These are phyloP conservation scores for Russula earlei DNA, from an alignment of 768 basidiomycete species.

Conservation along the genomic window DNA sequence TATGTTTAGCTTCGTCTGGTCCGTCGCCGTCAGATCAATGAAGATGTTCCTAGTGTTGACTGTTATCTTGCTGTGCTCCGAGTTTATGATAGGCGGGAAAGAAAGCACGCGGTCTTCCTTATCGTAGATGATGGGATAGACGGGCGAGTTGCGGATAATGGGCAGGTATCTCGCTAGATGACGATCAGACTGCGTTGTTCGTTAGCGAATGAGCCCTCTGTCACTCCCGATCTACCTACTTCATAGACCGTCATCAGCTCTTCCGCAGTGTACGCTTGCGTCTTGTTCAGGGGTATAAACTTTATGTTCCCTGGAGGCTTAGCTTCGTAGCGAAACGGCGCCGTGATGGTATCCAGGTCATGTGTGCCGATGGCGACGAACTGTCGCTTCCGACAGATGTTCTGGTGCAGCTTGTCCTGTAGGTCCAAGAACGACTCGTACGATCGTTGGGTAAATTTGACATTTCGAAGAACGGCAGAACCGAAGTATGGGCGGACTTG, in stretches of 20 bases:
- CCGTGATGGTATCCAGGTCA: slow-evolving; percentile 80
- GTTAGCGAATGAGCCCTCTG: background rate
- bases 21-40: slow-evolving; percentile 94
- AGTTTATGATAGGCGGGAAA: slow-evolving; percentile 98
- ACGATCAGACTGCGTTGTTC: slow-evolving; percentile 63
- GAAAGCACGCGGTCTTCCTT: slow-evolving; percentile 77
- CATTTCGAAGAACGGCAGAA: slow-evolving; percentile 80
- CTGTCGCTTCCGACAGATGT: slow-evolving; percentile 81
- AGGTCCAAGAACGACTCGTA: slow-evolving; percentile 97
- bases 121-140: slow-evolving; percentile 98
- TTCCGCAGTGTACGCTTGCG: slow-evolving; percentile 70
- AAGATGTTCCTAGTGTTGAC: slow-evolving; percentile 90
- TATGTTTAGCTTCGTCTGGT: slow-evolving; percentile 91
- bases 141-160: slow-evolving; percentile 90
- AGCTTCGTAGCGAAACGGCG: slow-evolving; percentile 85
- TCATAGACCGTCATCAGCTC: slow-evolving; percentile 93
- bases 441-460: slow-evolving; percentile 78
- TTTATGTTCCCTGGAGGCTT: slow-evolving; percentile 79
- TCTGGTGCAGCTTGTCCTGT: slow-evolving; percentile 98
- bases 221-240: slow-evolving; percentile 36
- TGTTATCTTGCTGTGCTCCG: slow-evolving; percentile 94
- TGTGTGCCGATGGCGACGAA: slow-evolving; percentile 97
- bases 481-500: slow-evolving; percentile 87
- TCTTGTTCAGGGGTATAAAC: slow-evolving; percentile 80
- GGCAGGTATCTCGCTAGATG: slow-evolving; percentile 82